Percentiles rank a stretch among this genome's conserved stretches.
These are phyloP conservation scores for Epichloe bromicola DNA, from an alignment of 2,329 filamentous ascomycete species.

Conservation along the genomic window DNA sequence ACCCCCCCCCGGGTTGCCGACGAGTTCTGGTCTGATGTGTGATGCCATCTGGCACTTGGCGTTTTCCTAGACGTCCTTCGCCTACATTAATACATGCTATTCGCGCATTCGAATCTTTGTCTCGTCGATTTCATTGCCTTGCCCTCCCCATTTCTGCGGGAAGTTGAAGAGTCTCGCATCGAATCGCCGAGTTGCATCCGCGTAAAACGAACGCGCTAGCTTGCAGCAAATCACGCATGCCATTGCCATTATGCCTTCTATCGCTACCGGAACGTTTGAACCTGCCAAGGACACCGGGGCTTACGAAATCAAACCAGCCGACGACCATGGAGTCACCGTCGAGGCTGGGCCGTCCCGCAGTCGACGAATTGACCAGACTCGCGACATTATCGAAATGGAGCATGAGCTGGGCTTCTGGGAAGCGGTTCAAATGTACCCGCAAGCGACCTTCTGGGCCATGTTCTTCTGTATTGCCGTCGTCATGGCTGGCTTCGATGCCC, in stretches of 20 bases:
- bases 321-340: not conserved
- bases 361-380: conserved; percentile 11
- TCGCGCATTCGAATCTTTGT: too few relatives aligned
- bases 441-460: conserved; percentile 18
- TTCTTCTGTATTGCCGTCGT: conserved; percentile 17
- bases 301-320: not conserved
- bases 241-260: not conserved
- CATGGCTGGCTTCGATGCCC: conserved; percentile 22
- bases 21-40: too few relatives aligned
- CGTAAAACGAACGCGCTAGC: too few relatives aligned
- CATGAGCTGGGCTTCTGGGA: conserved; percentile 19
- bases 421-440: conserved; percentile 24
- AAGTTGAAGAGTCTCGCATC: too few relatives aligned
- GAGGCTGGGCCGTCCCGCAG: conserved; percentile 1
- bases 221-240: too few relatives aligned
- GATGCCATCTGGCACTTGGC: too few relatives aligned
- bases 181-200: too few relatives aligned
- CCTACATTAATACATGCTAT: too few relatives aligned
- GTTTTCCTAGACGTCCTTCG: too few relatives aligned
- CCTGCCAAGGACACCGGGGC: not conserved
- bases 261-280: not conserved
- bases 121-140: too few relatives aligned
- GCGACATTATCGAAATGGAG: conserved; percentile 11
- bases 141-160: too few relatives aligned
- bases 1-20: too few relatives aligned